Conservation (phyloP, 2,329 filamentous ascomycete species). For the Drechslerella dactyloides region DNA sequence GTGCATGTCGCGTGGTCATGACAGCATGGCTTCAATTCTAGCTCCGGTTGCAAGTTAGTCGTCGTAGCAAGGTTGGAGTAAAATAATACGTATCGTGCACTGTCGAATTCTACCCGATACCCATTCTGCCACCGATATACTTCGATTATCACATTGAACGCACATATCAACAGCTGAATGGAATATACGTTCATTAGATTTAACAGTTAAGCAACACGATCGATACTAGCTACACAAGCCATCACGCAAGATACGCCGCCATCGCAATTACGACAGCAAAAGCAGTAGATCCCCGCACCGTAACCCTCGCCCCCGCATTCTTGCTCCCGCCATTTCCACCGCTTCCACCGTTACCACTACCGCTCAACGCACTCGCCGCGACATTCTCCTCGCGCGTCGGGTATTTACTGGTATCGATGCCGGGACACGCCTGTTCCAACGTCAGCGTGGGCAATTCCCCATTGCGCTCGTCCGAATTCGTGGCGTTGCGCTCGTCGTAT, state of each 20-base stretch:
- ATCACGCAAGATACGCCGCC: background rate
- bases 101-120: too few species aligned
- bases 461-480: background rate
- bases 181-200: background rate
- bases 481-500: constrained; percentile 14
- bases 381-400: constrained; percentile 17
- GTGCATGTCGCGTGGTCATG: too few species aligned
- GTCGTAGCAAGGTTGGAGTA: too few species aligned
- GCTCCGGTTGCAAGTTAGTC: too few species aligned
- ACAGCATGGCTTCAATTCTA: too few species aligned
- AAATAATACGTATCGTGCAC: too few species aligned
- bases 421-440: constrained; percentile 28
- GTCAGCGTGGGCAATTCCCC: constrained; percentile 19
- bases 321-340: background rate
- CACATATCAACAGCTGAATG: too few species aligned
- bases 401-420: constrained; percentile 28
- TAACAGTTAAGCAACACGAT: background rate
- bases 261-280: background rate
- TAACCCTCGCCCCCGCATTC: background rate
- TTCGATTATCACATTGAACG: too few species aligned
- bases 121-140: too few species aligned
- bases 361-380: constrained; percentile 15
- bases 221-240: background rate
- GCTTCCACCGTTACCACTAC: background rate
- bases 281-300: background rate